phyloP scores from a whole-genome alignment of 257 asterid genomes.

The Cynanchum wilfordii region DNA sequence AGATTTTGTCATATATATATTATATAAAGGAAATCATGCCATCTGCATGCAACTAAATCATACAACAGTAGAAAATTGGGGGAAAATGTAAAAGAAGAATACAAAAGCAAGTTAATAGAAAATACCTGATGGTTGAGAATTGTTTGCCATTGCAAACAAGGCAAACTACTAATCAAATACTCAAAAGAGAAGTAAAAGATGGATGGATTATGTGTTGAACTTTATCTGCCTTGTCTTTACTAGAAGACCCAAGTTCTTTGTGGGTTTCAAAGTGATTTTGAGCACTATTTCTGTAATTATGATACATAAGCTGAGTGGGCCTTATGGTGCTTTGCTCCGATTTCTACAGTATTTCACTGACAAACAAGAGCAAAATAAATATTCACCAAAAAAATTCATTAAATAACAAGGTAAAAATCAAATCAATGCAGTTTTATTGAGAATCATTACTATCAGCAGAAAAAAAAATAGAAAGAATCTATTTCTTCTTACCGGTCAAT shows the following conservation, averaged over 20 bases:
- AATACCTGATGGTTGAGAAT: conserved; percentile 1
- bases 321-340: background rate
- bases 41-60: background rate
- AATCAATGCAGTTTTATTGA: background rate
- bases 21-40: background rate
- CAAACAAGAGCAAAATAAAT: background rate
- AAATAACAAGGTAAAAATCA: background rate
- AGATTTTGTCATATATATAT: background rate
- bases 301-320: background rate
- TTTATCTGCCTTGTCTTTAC: background rate
- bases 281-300: background rate
- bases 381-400: background rate
- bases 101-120: background rate
- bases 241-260: background rate
- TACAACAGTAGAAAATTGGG: background rate
- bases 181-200: background rate
- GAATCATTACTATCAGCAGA: background rate
- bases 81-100: background rate
- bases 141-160: background rate
- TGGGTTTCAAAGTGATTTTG: background rate
- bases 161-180: background rate
- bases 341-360: background rate
- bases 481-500: background rate
- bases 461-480: background rate
- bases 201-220: background rate